Evolutionary conservation across 164 flowering plant species (phyloP), one percentile per base, ranked within the genome.

Genomic region (Santalum album): DNA sequence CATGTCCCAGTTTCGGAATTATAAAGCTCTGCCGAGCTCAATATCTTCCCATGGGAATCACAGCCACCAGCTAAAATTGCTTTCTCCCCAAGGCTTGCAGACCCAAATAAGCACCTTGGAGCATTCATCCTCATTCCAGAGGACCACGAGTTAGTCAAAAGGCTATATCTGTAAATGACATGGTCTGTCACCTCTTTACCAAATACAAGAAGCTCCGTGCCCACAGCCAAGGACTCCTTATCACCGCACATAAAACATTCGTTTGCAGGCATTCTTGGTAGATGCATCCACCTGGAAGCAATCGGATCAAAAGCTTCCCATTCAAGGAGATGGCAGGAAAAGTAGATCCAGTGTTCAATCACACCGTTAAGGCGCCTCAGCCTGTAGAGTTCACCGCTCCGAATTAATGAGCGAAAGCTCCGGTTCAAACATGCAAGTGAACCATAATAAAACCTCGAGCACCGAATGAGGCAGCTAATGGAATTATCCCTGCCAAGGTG

Each of bases 61-160:
- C 68, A 69, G 9, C 79, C 79, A 25, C 79, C 79, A 21, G 79
- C 79, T n/a, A 63, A 6, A 18, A 63, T 63, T 12, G 60, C 66
- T 21, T 71, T 63, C 14, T 38, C 73, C 15, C 78, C 75, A 12
- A 62, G 65, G 50, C 78, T 74, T 21, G 71, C 60, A 9, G 67
- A 64, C 7, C 53, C 67, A 48, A 64, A 64, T 39, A 64, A 36
- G 24, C 67, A 64, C 2, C 67, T 36, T 6, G 67, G 67, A 3
- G 11, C 1, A 32, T 46, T 58, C 67, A 64, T 64, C 16, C 21
- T 15, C 54, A 22, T 35, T 1, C 67, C 44, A 2, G 21, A 19
- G 1, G 62, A 32, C 67, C 67, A 64, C 1, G 20, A 2, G 46
- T 46, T 32, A 2, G 23, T 36, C 3, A 53, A 10, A 15, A 64